Evolutionary conservation across 495 filamentous ascomycete species (phyloP), one percentile per base, ranked within the genome.

Genomic region (Penicillium subrubescens): DNA sequence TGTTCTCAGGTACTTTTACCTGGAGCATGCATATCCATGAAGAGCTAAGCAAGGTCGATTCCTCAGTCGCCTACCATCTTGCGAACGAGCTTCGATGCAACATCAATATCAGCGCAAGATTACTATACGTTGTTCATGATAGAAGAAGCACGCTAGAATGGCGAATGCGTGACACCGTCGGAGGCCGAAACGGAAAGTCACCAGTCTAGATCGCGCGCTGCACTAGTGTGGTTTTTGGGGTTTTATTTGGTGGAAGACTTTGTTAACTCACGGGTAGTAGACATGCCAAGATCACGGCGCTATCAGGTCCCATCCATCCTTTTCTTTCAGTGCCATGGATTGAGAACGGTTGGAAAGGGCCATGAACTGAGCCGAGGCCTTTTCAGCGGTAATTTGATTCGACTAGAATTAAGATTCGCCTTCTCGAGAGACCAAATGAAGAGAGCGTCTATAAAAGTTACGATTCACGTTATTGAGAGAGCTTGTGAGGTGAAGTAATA

Each of bases 131-230:
- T 33, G 15, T 54, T 54, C 15, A 54, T 54, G 51, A 54, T 54
- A n/a, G 51, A 31, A 54, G 14, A 33, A 54, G 25, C 14, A 19
- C 51, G 15, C 51, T 54, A 34, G n/a, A 33, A 54, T 29, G 27
- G 51, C 51, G 25, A 29, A 54, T 54, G 11, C 27, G 25, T 54
- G 27, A 54, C 31, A n/a, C 51, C 51, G 51, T 54, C 51, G 51
- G 51, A 54, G 51, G 33, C 51, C 51, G 51, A 54, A 34, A 54
- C n/a, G 15, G 31, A 54, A 54, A 17, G 27, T 34, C 51, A 54
- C n/a, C 27, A 54, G 31, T 33, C 25, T 29, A 54, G 51, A 54
- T 33, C 51, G 51, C 51, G 51, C 51, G 8, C 33, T 54, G 51
- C 14, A 17, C 51, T 54, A 54, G 51, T 12, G 14, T 14, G 5